Conservation (phyloP, 139 green algal species). For the Chlorella sorokiniana region DNA sequence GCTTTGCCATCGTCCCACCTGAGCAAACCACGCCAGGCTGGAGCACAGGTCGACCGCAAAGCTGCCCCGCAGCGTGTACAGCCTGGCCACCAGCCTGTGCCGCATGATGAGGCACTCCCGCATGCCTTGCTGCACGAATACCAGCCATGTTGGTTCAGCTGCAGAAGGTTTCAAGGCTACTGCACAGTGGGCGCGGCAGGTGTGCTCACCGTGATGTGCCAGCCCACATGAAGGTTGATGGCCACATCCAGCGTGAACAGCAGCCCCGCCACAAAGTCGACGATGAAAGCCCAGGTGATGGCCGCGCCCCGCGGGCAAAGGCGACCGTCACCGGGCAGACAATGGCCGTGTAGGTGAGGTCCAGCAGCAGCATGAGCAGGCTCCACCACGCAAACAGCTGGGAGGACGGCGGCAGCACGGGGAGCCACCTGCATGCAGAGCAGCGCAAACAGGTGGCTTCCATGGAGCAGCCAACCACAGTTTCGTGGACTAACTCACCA, state of each 20-base stretch:
- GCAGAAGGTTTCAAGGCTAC: no score
- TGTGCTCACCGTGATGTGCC: background rate
- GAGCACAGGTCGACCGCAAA: constrained; percentile 1
- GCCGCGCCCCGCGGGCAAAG: background rate
- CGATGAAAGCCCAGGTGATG: background rate
- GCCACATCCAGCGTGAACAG: background rate
- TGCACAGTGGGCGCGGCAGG: no score
- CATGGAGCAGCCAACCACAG: background rate
- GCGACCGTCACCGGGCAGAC: constrained; percentile 6
- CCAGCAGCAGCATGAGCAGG: constrained; percentile 14
- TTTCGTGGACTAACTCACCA: background rate
- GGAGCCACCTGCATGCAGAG: background rate
- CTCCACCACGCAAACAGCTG: constrained; percentile 2
- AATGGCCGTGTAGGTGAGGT: constrained; percentile 10
- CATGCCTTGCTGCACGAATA: background rate
- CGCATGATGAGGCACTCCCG: background rate
- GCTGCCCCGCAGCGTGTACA: constrained; percentile 4
- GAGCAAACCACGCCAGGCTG: constrained; percentile 11
- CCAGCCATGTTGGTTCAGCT: background rate
- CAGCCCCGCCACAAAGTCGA: constrained; percentile 3
- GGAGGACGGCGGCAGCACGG: background rate
- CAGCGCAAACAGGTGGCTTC: background rate
- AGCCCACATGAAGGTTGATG: background rate
- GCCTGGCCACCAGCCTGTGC: background rate
- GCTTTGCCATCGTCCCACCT: background rate